These are phyloP conservation scores for Cenchrus purpureus DNA, from an alignment of 176 grass and related monocot species.

Conservation along the genomic window DNA sequence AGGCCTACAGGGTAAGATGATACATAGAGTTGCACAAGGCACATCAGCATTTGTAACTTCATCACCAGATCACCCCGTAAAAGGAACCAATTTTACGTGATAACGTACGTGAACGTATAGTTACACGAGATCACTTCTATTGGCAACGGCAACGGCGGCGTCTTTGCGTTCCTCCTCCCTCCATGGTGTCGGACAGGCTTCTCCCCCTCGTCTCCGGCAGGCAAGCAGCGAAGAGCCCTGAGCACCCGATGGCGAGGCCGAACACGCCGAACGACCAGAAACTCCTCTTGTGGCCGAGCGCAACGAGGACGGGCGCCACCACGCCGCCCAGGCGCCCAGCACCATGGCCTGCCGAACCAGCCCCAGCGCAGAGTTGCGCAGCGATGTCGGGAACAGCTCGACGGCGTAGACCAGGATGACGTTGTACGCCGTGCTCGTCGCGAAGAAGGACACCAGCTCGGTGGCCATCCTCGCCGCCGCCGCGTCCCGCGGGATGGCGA, in stretches of 20 bases:
- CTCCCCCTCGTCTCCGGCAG: slow-evolving; percentile 80
- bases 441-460: neutral
- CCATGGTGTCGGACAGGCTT: slow-evolving; percentile 74
- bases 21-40: too few species aligned
- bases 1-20: too few species aligned
- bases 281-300: slow-evolving; percentile 44
- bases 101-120: too few species aligned
- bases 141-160: neutral
- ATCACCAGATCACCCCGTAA: too few species aligned
- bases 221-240: slow-evolving; percentile 53
- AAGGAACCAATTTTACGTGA: too few species aligned
- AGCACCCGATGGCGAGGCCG: slow-evolving; percentile 55
- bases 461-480: neutral
- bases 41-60: too few species aligned
- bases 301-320: slow-evolving; percentile 57
- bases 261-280: slow-evolving; percentile 70
- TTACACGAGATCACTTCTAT: too few species aligned
- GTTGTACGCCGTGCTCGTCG: slow-evolving; percentile 42
- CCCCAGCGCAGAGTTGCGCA: slow-evolving; percentile 71
- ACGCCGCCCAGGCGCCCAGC: slow-evolving; percentile 46
- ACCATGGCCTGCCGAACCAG: slow-evolving; percentile 63
- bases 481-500: neutral
- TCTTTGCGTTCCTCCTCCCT: slow-evolving; percentile 62
- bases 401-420: slow-evolving; percentile 61
- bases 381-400: slow-evolving; percentile 83